Evolutionary conservation across 306 rosid genomes (phyloP), one percentile per base, ranked within the genome.

Genomic region (Clitoria ternatea): DNA sequence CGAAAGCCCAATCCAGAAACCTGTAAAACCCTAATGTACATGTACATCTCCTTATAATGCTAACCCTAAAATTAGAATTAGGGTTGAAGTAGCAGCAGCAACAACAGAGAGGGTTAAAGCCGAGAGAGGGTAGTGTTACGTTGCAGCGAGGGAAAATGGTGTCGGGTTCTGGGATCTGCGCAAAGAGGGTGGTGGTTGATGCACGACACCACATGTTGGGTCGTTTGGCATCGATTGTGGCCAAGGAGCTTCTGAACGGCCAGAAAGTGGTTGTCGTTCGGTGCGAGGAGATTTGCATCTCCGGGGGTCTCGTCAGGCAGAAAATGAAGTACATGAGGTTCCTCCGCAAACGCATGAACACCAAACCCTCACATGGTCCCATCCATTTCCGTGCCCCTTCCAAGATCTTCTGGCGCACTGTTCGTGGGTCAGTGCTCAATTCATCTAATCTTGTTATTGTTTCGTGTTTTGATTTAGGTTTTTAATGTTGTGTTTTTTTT

Each of bases 171-270:
- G 89, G 92, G 1, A 81, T 87, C 66, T 85, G 92, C 69, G 85
- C 92, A 7, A 87, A 85, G 86, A 79, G 92, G 60, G 90, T 90
- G 40, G 92, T 90, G 22, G 87, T 87, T 4, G 96, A 89, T 19
- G 90, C 96, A 1, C 82, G 96, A 6, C 87, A 90, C 72, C 92
- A 90, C 82, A 90, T 90, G 90, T 86, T 90, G 0, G 92, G 96
- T 3, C 85, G 96, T 5, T 70, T 87, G 2, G 61, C 90, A 0
- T 90, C 90, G 44, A 87, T 90, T 13, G 43, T 90, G 0, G 96
- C 89, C 20, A 87, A 90, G 73, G 96, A 89, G 84, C 79, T 89
- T 0, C 85, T 89, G 19, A 89, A 89, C 20, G 89, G 96, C 0
- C 92, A 87, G 87, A 85, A 77, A 74, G 89, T 89, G 0, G 90